Percentiles rank a stretch among this genome's conserved stretches.
Evolutionary conservation across 208 protist species (phyloP).

Genomic region (Zelonia costaricensis): DNA sequence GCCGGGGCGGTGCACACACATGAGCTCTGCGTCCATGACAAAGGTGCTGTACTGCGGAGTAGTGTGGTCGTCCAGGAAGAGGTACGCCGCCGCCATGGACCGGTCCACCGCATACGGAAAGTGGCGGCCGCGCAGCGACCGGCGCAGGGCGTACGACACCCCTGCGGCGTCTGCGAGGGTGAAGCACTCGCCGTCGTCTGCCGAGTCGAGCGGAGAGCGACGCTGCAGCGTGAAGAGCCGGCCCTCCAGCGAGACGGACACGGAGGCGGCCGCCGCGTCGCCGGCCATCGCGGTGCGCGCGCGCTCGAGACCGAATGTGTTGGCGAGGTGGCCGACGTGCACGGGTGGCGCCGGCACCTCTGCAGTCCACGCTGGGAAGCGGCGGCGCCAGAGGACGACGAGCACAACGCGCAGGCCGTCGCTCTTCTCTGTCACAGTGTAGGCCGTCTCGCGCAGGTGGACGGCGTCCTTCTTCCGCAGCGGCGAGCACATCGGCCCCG

Average conservation of each 20-base stretch:
- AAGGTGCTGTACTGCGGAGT: conserved; percentile 20
- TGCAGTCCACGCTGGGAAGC: conserved; percentile 49
- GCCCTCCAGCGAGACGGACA: neutral
- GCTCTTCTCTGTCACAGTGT: conserved; percentile 81
- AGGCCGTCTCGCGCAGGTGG: conserved; percentile 24
- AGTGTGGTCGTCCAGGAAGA: conserved; percentile 41
- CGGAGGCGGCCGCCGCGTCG: too few species aligned
- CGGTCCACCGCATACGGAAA: conserved; percentile 61
- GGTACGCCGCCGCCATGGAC: conserved; percentile 52
- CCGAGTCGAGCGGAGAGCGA: too few species aligned
- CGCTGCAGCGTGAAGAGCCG: neutral
- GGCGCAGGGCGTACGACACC: conserved; percentile 3
- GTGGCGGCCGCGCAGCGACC: conserved; percentile 14
- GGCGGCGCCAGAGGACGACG: conserved; percentile 24
- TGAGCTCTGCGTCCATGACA: conserved; percentile 70
- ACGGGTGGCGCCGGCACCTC: neutral
- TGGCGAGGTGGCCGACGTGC: conserved; percentile 8
- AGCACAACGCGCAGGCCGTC: conserved; percentile 74
- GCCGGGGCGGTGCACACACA: conserved; percentile 25
- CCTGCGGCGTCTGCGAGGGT: neutral
- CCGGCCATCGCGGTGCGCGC: too few species aligned
- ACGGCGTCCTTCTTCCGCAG: conserved; percentile 51
- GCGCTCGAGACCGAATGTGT: conserved; percentile 17
- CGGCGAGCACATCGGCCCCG: conserved; percentile 75
- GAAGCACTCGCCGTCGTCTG: too few species aligned